A percentile compares a stretch with the other conserved stretches of the same genome.
Evolutionary conservation across 169 alveolate genomes (phyloP).

Genomic region (Amoebophrya sp.): DNA sequence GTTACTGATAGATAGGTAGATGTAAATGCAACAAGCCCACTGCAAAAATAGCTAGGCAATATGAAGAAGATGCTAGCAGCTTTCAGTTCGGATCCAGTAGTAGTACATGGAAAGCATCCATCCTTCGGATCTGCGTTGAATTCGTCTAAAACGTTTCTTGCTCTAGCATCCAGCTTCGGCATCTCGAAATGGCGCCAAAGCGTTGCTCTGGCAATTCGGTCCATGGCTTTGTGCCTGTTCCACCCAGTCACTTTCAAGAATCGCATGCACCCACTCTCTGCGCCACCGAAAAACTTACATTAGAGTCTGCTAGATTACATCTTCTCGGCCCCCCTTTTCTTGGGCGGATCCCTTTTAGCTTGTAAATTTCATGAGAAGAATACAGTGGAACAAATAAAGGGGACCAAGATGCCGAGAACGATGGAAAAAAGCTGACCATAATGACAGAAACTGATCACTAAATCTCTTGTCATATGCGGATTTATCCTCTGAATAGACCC

Average conservation of each 20-base stretch:
- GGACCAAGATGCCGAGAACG: too few relatives aligned
- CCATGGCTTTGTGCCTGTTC: neutral
- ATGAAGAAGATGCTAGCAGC: too few relatives aligned
- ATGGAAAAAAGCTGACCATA: too few relatives aligned
- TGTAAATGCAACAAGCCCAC: too few relatives aligned
- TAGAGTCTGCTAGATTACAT: too few relatives aligned
- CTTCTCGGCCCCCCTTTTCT: too few relatives aligned
- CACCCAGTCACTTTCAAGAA: neutral
- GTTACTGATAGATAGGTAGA: too few relatives aligned
- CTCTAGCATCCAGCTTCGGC: neutral
- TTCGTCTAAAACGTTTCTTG: neutral
- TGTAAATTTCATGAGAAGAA: too few relatives aligned
- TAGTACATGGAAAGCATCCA: neutral
- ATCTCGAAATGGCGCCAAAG: neutral
- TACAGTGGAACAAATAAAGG: too few relatives aligned
- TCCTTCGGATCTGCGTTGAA: neutral
- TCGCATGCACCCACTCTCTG: neutral
- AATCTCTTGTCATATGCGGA: neutral
- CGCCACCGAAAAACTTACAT: neutral
- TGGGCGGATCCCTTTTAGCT: too few relatives aligned
- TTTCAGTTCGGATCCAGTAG: too few relatives aligned
- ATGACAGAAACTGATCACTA: neutral
- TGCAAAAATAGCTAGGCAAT: too few relatives aligned
- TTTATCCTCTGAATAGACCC: neutral
- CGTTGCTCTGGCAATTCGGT: neutral